Conservation (phyloP, 768 basidiomycete species). For the Termitomyces heimii region DNA sequence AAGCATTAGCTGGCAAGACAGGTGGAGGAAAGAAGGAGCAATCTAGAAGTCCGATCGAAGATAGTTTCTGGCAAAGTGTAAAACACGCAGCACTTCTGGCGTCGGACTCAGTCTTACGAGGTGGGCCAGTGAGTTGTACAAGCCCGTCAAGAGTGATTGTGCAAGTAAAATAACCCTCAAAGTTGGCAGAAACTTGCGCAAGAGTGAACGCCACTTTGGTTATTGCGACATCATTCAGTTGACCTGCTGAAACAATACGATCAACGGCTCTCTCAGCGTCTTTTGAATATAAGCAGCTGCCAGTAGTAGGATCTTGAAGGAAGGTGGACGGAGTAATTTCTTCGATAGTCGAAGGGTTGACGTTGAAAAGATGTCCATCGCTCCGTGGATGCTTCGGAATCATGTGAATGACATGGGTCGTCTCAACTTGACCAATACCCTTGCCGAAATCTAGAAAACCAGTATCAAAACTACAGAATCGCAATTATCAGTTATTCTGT, state of each 20-base stretch:
- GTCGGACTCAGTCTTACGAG: conserved; percentile 38
- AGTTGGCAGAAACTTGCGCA: conserved; percentile 20
- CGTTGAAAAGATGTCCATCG: no score
- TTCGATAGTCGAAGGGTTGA: conserved; percentile 14
- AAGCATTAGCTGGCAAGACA: conserved; percentile 10
- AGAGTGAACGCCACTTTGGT: conserved; percentile 33
- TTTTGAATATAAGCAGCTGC: conserved; percentile 49
- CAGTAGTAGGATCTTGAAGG: conserved; percentile 59
- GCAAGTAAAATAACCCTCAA: conserved; percentile 34
- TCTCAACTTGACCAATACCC: background rate
- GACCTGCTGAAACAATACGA: conserved; percentile 34
- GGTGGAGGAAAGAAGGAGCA: conserved; percentile 38
- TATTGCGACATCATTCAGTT: conserved; percentile 8
- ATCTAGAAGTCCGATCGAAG: conserved; percentile 45
- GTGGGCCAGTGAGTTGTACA: conserved; percentile 35
- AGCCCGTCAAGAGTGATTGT: conserved; percentile 40
- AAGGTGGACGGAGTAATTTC: conserved; percentile 32
- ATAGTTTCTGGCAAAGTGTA: conserved; percentile 45
- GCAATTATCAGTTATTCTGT: background rate
- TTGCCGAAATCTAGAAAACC: background rate
- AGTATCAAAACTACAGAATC: background rate
- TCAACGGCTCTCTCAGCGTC: conserved; percentile 55
- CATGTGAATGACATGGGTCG: conserved; percentile 3
- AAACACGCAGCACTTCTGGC: conserved; percentile 60
- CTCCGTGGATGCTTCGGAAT: background rate